Evolutionary conservation across 495 filamentous ascomycete species (phyloP).

Genomic region (Chaetomidium leptoderma): DNA sequence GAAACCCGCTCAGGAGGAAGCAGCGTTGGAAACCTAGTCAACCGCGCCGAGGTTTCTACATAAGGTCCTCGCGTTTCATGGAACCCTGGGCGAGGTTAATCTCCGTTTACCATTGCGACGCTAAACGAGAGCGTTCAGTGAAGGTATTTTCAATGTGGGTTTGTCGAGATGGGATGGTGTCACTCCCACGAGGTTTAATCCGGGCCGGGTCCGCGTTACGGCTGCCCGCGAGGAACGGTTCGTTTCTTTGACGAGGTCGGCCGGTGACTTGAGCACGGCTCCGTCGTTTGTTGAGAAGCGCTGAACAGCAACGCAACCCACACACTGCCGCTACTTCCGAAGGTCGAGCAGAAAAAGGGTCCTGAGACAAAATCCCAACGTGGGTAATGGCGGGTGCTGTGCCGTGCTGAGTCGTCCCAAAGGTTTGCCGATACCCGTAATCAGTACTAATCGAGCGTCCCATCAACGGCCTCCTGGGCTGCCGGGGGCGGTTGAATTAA

Average conservation of each 20-base stretch:
- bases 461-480: background rate
- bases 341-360: background rate
- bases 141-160: background rate
- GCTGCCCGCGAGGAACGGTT: background rate
- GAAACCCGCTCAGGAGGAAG: background rate
- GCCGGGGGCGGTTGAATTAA: slow-evolving; percentile 9
- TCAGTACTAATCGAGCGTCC: background rate
- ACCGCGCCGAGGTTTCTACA: too few relatives aligned
- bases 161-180: background rate
- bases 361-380: slow-evolving; percentile 17
- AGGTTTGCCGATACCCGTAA: slow-evolving; percentile 7
- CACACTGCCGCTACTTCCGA: background rate
- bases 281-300: background rate
- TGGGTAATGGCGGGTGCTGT: too few relatives aligned
- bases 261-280: too few relatives aligned
- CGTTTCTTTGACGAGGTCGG: background rate
- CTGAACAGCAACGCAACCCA: background rate
- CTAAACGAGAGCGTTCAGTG: too few relatives aligned
- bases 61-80: background rate
- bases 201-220: background rate
- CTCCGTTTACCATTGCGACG: too few relatives aligned
- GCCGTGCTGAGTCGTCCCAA: background rate
- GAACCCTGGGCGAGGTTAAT: too few relatives aligned
- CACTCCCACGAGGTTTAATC: background rate
- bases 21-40: background rate